phyloP scores from a whole-genome alignment of 2,329 filamentous ascomycete genomes.

The Chaetomium olivaceum region DNA sequence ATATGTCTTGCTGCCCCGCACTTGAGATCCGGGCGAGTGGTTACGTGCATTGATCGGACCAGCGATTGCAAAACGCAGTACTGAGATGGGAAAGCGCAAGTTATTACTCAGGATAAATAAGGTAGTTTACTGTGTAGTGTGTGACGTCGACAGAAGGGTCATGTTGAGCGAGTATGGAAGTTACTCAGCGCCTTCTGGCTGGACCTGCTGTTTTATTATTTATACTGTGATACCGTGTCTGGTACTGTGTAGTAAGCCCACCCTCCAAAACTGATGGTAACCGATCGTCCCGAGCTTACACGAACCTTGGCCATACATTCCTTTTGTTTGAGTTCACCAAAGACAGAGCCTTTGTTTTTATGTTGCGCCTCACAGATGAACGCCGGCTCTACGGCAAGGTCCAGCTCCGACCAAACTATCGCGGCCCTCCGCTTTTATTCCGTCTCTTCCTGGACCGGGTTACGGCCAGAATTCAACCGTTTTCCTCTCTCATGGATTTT shows the following conservation, averaged over 20 bases:
- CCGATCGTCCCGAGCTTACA: background rate
- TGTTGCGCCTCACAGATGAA: background rate
- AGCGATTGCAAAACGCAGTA: background rate
- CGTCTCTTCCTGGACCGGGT: background rate
- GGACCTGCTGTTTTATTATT: background rate
- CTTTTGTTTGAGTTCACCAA: background rate
- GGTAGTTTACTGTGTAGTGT: background rate
- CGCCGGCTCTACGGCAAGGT: background rate
- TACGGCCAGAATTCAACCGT: background rate
- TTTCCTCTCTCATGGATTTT: background rate
- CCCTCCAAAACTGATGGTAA: background rate
- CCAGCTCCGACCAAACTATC: background rate
- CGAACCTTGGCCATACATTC: no score
- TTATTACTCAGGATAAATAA: background rate
- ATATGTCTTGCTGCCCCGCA: background rate
- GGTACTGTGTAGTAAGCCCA: background rate
- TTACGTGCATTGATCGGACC: background rate
- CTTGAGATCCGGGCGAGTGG: background rate
- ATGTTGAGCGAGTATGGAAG: background rate
- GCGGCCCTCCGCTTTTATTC: background rate
- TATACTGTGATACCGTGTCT: background rate
- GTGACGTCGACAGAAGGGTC: background rate
- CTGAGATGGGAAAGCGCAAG: background rate
- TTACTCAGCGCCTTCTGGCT: background rate
- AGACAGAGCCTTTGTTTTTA: background rate